These are phyloP conservation scores for Cyclotella sp. DNA, from an alignment of 108 stramenopile genomes.

Conservation along the genomic window DNA sequence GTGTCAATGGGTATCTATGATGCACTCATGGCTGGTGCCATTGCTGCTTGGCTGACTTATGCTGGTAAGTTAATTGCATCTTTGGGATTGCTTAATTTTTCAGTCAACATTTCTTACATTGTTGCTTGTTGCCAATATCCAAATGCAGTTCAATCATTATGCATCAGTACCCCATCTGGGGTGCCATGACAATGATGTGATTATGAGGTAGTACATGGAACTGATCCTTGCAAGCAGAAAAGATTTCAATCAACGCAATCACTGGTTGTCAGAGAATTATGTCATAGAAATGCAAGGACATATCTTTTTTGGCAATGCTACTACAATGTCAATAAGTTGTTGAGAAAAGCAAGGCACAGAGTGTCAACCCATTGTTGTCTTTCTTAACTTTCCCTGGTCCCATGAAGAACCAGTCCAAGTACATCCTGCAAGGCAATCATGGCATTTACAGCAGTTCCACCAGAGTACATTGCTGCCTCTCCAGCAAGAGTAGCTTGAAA, in stretches of 20 bases:
- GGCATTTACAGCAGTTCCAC: too few relatives aligned
- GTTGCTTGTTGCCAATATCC: too few relatives aligned
- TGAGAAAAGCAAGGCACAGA: conserved; percentile 32
- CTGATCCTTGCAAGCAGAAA: conserved; percentile 42
- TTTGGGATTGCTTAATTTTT: conserved; percentile 64
- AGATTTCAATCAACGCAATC: conserved; percentile 52
- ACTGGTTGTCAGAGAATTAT: conserved; percentile 61
- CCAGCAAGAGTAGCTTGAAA: too few relatives aligned
- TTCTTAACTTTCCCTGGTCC: conserved; percentile 73
- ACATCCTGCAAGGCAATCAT: too few relatives aligned
- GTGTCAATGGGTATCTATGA: conserved; percentile 68
- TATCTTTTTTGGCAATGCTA: conserved; percentile 73
- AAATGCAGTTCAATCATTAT: conserved; percentile 67
- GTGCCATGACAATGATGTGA: conserved; percentile 69
- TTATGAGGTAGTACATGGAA: conserved; percentile 62
- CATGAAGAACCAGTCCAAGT: too few relatives aligned
- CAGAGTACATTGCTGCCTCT: too few relatives aligned
- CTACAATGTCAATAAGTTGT: conserved; percentile 55
- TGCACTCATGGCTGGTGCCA: conserved; percentile 70
- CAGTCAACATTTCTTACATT: too few relatives aligned
- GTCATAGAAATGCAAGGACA: conserved; percentile 76
- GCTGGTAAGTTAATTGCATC: neutral
- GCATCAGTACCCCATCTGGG: conserved; percentile 66
- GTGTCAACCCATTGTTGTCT: conserved; percentile 51
- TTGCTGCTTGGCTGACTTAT: too few relatives aligned